Conservation (phyloP, 805 yeast genomes). For the Millerozyma acaciae region DNA sequence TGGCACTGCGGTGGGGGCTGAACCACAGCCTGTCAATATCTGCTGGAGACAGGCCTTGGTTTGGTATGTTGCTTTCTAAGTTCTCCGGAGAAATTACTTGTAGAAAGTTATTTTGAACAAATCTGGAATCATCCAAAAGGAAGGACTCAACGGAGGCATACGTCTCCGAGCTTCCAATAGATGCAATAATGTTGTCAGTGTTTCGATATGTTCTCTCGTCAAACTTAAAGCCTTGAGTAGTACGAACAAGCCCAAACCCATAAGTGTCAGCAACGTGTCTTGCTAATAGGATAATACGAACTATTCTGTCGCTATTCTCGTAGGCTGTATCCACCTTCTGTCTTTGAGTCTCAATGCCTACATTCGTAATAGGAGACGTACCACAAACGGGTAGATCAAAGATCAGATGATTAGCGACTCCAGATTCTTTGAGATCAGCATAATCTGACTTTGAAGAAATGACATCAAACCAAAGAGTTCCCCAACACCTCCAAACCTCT, state of each 20-base stretch:
- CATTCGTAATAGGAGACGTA: slow-evolving; percentile 28
- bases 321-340: slow-evolving; percentile 26
- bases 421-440: slow-evolving; percentile 46
- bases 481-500: slow-evolving; percentile 86
- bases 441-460: slow-evolving; percentile 53
- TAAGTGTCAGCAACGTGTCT: slow-evolving; percentile 48
- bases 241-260: slow-evolving; percentile 53
- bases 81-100: slow-evolving; percentile 33
- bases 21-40: slow-evolving; percentile 28
- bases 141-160: slow-evolving; percentile 29
- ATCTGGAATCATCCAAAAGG: slow-evolving; percentile 37
- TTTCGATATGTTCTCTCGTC: slow-evolving; percentile 25
- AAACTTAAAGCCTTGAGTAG: slow-evolving; percentile 43
- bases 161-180: slow-evolving; percentile 16
- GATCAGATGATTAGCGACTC: slow-evolving; percentile 49
- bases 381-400: slow-evolving; percentile 71
- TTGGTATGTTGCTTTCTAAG: slow-evolving; percentile 13
- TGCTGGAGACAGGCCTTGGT: no score
- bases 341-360: slow-evolving; percentile 5
- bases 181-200: slow-evolving; percentile 18
- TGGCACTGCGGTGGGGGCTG: slow-evolving; percentile 6
- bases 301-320: slow-evolving; percentile 48
- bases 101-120: slow-evolving; percentile 37
- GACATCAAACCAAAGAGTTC: slow-evolving; percentile 73
- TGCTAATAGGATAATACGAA: slow-evolving; percentile 50